Conservation (phyloP, 225 moss, liverwort and hornwort genomes). For the Physcomitrellopsis africana region DNA sequence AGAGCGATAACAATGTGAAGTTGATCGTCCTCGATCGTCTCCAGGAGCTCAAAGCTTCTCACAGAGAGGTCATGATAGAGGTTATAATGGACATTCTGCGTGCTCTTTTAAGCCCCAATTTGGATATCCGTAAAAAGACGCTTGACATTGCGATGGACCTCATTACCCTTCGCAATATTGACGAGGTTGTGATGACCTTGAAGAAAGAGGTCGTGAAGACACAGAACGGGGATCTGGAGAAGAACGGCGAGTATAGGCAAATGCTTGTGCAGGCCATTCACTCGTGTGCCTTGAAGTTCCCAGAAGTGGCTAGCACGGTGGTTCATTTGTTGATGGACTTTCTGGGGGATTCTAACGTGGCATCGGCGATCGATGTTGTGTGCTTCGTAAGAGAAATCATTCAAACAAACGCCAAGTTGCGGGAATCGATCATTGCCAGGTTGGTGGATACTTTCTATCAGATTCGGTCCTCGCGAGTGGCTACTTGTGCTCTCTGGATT, state of each 20-base stretch:
- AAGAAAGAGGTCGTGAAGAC: conserved; percentile 99
- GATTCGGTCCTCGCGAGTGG: conserved; percentile 92
- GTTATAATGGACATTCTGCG: conserved; percentile 94
- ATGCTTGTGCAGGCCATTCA: conserved; percentile 99
- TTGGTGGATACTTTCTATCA: conserved; percentile 90
- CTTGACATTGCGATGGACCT: conserved; percentile 93
- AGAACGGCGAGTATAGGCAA: conserved; percentile 97
- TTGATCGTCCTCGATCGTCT: conserved; percentile 92
- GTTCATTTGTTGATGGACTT: conserved; percentile 97
- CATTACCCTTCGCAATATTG: conserved; percentile 90
- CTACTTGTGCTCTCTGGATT: conserved; percentile 95
- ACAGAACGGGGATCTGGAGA: conserved; percentile 90
- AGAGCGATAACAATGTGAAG: conserved; percentile 98
- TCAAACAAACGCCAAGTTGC: conserved; percentile 83
- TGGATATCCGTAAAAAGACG: conserved; percentile 96
- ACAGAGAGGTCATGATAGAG: conserved; percentile 93
- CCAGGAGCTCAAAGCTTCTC: conserved; percentile 88
- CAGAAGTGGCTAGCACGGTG: conserved; percentile 93
- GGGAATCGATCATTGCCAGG: conserved; percentile 84
- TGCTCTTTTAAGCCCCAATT: conserved; percentile 87
- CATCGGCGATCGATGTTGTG: conserved; percentile 93
- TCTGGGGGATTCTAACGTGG: conserved; percentile 87
- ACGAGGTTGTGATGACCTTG: conserved; percentile 95
- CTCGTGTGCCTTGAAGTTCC: conserved; percentile 88
- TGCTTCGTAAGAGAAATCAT: conserved; percentile 97